These are phyloP conservation scores for Candida arabinofermentans DNA, from an alignment of 805 yeast species.

Conservation along the genomic window DNA sequence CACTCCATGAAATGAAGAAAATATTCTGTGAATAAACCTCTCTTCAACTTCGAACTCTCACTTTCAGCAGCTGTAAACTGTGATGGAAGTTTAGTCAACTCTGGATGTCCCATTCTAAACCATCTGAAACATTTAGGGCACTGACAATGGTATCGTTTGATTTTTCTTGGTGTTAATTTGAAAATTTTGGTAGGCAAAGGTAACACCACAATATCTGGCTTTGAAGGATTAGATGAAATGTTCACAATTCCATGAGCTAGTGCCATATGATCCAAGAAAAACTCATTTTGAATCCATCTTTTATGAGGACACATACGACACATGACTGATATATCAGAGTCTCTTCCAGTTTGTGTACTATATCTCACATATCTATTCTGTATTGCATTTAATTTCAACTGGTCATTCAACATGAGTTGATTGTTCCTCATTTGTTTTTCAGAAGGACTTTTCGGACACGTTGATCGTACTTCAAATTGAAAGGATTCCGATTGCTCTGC, in stretches of 20 bases:
- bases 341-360: background rate
- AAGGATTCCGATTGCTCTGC: background rate
- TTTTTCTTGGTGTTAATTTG: conserved; percentile 9
- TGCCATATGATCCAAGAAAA: conserved; percentile 17
- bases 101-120: conserved; percentile 19
- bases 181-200: conserved; percentile 19
- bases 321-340: conserved; percentile 2
- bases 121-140: conserved; percentile 23
- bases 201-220: conserved; percentile 7
- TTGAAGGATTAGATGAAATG: background rate
- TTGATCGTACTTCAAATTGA: conserved; percentile 1
- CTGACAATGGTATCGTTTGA: conserved; percentile 19
- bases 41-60: conserved; percentile 1
- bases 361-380: conserved; percentile 10
- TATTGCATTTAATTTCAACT: conserved; percentile 8
- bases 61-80: background rate
- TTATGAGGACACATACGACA: conserved; percentile 22
- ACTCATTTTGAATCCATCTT: conserved; percentile 14
- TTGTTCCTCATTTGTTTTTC: conserved; percentile 3
- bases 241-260: conserved; percentile 23
- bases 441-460: conserved; percentile 19
- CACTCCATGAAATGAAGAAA: conserved; percentile 21
- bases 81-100: background rate
- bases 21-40: conserved; percentile 22
- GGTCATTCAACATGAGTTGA: conserved; percentile 2